Evolutionary conservation across 805 yeast species (phyloP), one percentile per base, ranked within the genome.

Genomic region (Myxozyma neotropica): DNA sequence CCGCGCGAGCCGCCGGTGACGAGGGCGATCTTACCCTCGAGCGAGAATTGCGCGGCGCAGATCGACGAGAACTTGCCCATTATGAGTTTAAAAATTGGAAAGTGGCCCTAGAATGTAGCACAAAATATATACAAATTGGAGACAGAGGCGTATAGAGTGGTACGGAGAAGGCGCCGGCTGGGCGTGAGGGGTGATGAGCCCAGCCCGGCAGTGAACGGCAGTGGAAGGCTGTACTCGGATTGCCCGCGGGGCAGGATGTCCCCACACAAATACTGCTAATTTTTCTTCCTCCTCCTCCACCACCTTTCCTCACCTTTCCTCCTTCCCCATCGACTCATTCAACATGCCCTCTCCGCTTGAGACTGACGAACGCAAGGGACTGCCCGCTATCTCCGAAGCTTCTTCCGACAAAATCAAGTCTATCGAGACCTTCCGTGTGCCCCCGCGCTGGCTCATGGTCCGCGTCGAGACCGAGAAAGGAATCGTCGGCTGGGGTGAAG

Each of bases 1-100:
- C 93, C 93, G 49, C 79, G 73, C 0, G 90, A 83, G 15, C 81
- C 84, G 15, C 87, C 87, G 13, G 86, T 78, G 31, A 81, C 70
- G n/a, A 79, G 64, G 12, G 79, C 79, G 4, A 72, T 73, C 63
- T 77, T 76, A 13, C 78, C 80, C 49, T 71, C 70, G 29, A 78
- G 70, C 6, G 81, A 77, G 58, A 76, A 78, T 4, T n/a, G 50
- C 35, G 7, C 21, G 6, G 39, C 39, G 24, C 24, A 29, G 23
- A 6, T 15, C 2, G 35, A 21, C 6, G 24, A 8, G 24, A 46
- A 46, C 24, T 29, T 33, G 12, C 50, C 50, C 50, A 46, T 46
- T 46, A 7, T 26, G 38, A 13, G 10, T 12, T 26, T 5, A 23
- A 15, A 6, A 7, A 38, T 7, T 29, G 33, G 5, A 15, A 19